A percentile compares a stretch with the other conserved stretches of the same genome.
These are phyloP conservation scores for Emmonsia crescens DNA, from an alignment of 2,329 filamentous ascomycete species.

Conservation along the genomic window DNA sequence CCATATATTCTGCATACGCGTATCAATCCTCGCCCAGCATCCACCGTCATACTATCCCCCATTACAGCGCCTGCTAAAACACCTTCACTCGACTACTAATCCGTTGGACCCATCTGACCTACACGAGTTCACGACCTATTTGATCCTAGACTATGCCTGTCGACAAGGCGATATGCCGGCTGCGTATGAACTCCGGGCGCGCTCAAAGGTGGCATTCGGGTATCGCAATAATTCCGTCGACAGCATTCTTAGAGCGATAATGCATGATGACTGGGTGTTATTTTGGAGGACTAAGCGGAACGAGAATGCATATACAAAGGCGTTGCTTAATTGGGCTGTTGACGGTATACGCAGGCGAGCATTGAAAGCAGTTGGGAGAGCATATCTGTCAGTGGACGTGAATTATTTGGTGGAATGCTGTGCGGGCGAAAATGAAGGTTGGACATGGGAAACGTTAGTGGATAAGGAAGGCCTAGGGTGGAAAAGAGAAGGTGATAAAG, in stretches of 20 bases:
- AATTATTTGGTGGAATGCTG: slow-evolving; percentile 53
- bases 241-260: slow-evolving; percentile 56
- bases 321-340: slow-evolving; percentile 72
- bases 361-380: slow-evolving; percentile 74
- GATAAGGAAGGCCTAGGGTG: slow-evolving; percentile 68
- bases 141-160: slow-evolving; percentile 81
- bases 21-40: slow-evolving; percentile 68
- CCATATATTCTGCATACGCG: slow-evolving; percentile 83
- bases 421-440: slow-evolving; percentile 28
- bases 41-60: slow-evolving; percentile 86
- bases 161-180: slow-evolving; percentile 63
- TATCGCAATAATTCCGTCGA: slow-evolving; percentile 60
- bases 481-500: slow-evolving; percentile 60
- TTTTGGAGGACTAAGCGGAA: slow-evolving; percentile 61
- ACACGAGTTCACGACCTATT: slow-evolving; percentile 67
- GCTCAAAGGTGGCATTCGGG: slow-evolving; percentile 38
- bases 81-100: slow-evolving; percentile 53
- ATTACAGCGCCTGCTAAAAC: slow-evolving; percentile 63
- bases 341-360: slow-evolving; percentile 62
- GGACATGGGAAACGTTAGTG: slow-evolving; percentile 61
- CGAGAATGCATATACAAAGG: slow-evolving; percentile 70
- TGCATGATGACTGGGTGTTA: slow-evolving; percentile 69
- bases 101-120: slow-evolving; percentile 62
- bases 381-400: slow-evolving; percentile 67
- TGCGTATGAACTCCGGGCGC: slow-evolving; percentile 56